These are phyloP conservation scores for Aspergillus biplanus DNA, from an alignment of 495 filamentous ascomycete genomes.

Conservation along the genomic window DNA sequence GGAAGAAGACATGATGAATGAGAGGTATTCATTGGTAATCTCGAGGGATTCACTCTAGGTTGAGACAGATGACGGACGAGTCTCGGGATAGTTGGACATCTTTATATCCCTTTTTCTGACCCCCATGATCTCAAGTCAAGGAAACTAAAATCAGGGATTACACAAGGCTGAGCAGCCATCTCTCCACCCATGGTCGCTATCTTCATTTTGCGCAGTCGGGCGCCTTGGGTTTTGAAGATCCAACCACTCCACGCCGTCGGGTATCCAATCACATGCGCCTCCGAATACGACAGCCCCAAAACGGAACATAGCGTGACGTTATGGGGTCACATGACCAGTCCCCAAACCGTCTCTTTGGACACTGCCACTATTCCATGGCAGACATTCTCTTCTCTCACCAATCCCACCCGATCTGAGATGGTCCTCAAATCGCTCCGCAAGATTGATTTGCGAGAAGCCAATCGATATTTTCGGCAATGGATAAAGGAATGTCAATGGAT, in stretches of 20 bases:
- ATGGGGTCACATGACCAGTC: neutral
- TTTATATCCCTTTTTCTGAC: slow-evolving; percentile 10
- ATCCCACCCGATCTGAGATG: neutral
- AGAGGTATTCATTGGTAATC: neutral
- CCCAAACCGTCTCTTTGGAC: neutral
- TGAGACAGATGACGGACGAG: no score
- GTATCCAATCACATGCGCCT: slow-evolving; percentile 15
- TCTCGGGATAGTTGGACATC: neutral
- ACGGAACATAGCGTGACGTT: neutral
- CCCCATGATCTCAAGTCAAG: neutral
- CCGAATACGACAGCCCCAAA: slow-evolving; percentile 24
- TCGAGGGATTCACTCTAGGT: neutral
- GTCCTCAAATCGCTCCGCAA: no score
- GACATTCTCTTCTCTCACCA: neutral
- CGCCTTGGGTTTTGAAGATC: neutral
- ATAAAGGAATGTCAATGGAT: no score
- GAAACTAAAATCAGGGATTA: slow-evolving; percentile 1
- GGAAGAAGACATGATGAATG: slow-evolving; percentile 10
- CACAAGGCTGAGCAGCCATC: slow-evolving; percentile 13
- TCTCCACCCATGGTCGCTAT: slow-evolving; percentile 2
- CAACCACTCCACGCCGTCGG: neutral
- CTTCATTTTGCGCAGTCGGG: neutral
- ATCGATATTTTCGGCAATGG: no score
- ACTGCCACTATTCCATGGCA: neutral
- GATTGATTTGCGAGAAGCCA: no score